Conservation (phyloP, 441 rosid genomes). For the Erodium texanum region DNA sequence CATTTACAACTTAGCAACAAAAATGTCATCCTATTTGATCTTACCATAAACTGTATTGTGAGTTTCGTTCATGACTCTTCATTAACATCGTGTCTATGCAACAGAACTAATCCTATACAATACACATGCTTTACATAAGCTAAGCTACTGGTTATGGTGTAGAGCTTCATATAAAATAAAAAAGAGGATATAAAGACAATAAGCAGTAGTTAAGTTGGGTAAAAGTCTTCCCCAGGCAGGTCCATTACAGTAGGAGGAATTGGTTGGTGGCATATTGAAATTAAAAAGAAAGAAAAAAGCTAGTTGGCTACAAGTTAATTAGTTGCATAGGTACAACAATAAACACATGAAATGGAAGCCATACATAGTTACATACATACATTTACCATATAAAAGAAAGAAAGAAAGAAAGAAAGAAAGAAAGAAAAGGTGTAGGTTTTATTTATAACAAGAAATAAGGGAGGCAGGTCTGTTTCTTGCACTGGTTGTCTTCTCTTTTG, state of each 20-base stretch:
- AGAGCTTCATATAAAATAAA: not conserved
- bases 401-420: no score
- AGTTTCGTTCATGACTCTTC: no score
- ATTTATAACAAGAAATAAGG: not conserved
- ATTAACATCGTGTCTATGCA: no score
- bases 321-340: not conserved
- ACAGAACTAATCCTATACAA: no score
- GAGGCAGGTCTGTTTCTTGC: not conserved
- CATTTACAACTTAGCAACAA: no score
- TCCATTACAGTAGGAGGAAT: conserved; percentile 6
- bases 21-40: no score
- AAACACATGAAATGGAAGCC: not conserved
- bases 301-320: conserved; percentile 1
- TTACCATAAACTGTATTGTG: no score
- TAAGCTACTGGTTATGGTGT: not conserved
- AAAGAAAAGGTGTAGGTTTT: no score
- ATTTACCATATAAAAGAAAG: not conserved
- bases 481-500: conserved; percentile 6
- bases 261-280: not conserved
- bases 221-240: not conserved
- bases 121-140: not conserved
- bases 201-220: not conserved
- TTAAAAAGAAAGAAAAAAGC: not conserved
- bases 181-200: not conserved
- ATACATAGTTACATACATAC: not conserved